Evolutionary conservation across 2,329 filamentous ascomycete genomes (phyloP).

Genomic region (Bipolaris sorokiniana): DNA sequence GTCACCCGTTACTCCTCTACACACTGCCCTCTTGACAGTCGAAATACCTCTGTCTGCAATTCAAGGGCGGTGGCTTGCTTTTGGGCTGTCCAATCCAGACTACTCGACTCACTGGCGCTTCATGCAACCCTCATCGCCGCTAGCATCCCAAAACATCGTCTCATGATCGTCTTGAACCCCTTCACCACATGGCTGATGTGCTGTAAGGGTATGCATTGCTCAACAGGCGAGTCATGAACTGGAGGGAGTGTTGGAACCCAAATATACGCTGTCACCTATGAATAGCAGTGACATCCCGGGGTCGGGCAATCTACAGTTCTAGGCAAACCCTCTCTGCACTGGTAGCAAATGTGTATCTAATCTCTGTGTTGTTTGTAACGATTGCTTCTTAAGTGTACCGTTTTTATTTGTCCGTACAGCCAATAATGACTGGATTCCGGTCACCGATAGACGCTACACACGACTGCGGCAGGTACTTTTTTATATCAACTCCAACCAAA

Average conservation of each 20-base stretch:
- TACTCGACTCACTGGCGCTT: background rate
- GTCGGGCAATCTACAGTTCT: background rate
- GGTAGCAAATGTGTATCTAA: background rate
- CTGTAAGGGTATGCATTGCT: background rate
- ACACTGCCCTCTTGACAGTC: background rate
- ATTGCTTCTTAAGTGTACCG: background rate
- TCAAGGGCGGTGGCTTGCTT: background rate
- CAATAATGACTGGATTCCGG: background rate
- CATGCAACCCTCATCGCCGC: background rate
- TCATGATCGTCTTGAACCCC: background rate
- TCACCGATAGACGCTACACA: background rate
- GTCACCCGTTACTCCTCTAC: constrained; percentile 7
- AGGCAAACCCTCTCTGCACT: background rate
- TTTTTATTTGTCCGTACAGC: background rate
- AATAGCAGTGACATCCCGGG: background rate
- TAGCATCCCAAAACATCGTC: background rate
- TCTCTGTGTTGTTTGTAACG: background rate
- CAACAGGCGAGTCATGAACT: background rate
- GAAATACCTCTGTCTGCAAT: background rate
- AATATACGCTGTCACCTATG: background rate
- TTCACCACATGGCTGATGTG: background rate
- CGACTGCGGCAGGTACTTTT: no score
- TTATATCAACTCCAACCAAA: no score
- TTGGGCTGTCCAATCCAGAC: no score
- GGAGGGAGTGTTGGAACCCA: background rate